Conservation (phyloP, 2,329 filamentous ascomycete species). For the Leptoxyphium fumago region DNA sequence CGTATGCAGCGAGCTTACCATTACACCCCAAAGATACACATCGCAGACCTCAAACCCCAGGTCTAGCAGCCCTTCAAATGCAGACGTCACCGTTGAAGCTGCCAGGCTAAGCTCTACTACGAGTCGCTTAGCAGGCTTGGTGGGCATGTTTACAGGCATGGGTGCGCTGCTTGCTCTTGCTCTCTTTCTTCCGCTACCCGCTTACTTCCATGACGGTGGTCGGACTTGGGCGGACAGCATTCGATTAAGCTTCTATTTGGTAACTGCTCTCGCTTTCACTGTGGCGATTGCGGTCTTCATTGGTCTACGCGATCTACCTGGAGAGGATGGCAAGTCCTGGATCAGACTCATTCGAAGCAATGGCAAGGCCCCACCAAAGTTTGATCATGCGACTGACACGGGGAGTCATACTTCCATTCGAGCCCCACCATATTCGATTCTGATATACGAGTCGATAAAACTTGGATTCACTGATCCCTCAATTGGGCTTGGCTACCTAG, state of each 20-base stretch:
- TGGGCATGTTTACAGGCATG: conserved; percentile 83
- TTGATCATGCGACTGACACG: conserved; percentile 7
- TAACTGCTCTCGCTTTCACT: conserved; percentile 54
- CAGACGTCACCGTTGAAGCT: background rate
- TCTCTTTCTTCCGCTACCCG: conserved; percentile 76
- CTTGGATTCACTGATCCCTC: conserved; percentile 62
- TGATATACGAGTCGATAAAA: conserved; percentile 27
- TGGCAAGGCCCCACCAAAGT: conserved; percentile 1
- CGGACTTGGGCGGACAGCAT: conserved; percentile 61
- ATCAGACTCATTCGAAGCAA: conserved; percentile 19
- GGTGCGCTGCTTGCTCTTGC: conserved; percentile 73
- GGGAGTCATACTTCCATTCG: conserved; percentile 14
- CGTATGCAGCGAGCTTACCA: conserved; percentile 59
- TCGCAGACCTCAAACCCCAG: conserved; percentile 14
- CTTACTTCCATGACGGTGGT: conserved; percentile 60
- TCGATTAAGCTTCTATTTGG: conserved; percentile 74
- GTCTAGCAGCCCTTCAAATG: background rate
- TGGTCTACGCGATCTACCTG: conserved; percentile 52
- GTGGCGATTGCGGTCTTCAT: conserved; percentile 65
- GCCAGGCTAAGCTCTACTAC: background rate
- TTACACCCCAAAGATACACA: conserved; percentile 45
- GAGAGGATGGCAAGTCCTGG: conserved; percentile 68
- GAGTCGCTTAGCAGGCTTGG: conserved; percentile 62
- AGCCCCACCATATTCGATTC: conserved; percentile 40
- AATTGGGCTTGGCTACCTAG: conserved; percentile 78